Evolutionary conservation across 129 eudicot genomes (phyloP).

Genomic region (Solidago caesia): DNA sequence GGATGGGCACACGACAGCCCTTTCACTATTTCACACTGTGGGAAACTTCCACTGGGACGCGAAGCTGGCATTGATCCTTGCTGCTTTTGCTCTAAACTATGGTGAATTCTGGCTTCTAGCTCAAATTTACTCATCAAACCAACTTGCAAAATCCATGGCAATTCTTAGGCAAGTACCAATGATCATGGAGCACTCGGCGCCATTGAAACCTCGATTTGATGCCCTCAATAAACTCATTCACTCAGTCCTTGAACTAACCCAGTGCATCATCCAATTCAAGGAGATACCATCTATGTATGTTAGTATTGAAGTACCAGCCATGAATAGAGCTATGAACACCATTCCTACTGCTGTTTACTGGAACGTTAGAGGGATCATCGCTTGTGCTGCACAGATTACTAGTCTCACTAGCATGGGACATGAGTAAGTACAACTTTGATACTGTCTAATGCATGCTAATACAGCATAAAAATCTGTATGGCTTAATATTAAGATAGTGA

Average conservation of each 20-base stretch:
- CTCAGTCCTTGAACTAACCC: constrained; percentile 51
- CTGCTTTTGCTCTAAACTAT: constrained; percentile 77
- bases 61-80: constrained; percentile 61
- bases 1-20: constrained; percentile 61
- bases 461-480: background rate
- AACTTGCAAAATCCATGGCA: constrained; percentile 79
- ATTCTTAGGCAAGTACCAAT: constrained; percentile 66
- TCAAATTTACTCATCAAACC: constrained; percentile 58
- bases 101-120: constrained; percentile 96
- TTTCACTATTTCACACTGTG: constrained; percentile 52
- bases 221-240: constrained; percentile 53
- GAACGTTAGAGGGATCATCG: constrained; percentile 63
- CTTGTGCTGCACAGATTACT: constrained; percentile 61
- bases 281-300: constrained; percentile 59
- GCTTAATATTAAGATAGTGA: background rate
- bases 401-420: constrained; percentile 68
- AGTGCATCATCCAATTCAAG: constrained; percentile 52
- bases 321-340: constrained; percentile 47
- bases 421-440: constrained; percentile 49
- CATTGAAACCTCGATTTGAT: constrained; percentile 58
- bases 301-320: constrained; percentile 48
- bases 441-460: background rate
- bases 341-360: constrained; percentile 81
- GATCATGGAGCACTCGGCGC: constrained; percentile 49
- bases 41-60: constrained; percentile 82